Conservation (phyloP, 1,284 basidiomycete species). For the Violaceomyces palustris region DNA sequence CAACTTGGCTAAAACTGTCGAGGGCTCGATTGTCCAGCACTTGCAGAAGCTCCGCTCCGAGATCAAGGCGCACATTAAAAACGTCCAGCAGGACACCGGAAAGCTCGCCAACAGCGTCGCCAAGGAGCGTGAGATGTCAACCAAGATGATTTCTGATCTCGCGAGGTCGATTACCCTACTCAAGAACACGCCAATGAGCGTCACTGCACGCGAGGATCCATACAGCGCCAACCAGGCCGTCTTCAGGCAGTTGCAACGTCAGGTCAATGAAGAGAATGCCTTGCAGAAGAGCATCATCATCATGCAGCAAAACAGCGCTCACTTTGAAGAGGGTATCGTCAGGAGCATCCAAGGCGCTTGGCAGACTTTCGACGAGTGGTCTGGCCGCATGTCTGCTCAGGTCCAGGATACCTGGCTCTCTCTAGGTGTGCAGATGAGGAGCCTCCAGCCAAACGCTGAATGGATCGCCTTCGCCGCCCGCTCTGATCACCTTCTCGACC, state of each 20-base stretch:
- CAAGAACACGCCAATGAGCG: slow-evolving; percentile 90
- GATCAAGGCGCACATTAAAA: slow-evolving; percentile 94
- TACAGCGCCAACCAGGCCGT: slow-evolving; percentile 75
- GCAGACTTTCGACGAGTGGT: slow-evolving; percentile 97
- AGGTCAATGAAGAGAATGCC: slow-evolving; percentile 92
- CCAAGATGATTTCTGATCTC: slow-evolving; percentile 80
- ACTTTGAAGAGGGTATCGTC: slow-evolving; percentile 95
- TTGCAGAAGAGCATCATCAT: slow-evolving; percentile 98
- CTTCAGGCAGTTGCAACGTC: slow-evolving; percentile 76
- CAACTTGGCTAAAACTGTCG: slow-evolving; percentile 90
- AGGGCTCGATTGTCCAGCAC: slow-evolving; percentile 95
- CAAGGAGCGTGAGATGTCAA: slow-evolving; percentile 85
- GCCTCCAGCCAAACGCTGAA: slow-evolving; percentile 83
- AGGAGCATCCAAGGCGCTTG: slow-evolving; percentile 92
- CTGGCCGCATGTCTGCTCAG: slow-evolving; percentile 68
- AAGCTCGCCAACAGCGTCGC: slow-evolving; percentile 90
- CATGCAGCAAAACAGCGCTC: slow-evolving; percentile 93
- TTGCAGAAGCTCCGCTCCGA: slow-evolving; percentile 87
- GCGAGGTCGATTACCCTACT: slow-evolving; percentile 78
- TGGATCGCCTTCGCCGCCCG: slow-evolving; percentile 95
- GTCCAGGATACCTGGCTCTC: slow-evolving; percentile 76
- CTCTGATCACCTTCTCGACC: slow-evolving; percentile 91
- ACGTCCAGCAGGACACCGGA: slow-evolving; percentile 95
- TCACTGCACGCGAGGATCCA: slow-evolving; percentile 78
- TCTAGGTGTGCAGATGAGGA: slow-evolving; percentile 73